phyloP scores from a whole-genome alignment of 2,329 filamentous ascomycete species.

The Neodidymelliopsis sp. region DNA sequence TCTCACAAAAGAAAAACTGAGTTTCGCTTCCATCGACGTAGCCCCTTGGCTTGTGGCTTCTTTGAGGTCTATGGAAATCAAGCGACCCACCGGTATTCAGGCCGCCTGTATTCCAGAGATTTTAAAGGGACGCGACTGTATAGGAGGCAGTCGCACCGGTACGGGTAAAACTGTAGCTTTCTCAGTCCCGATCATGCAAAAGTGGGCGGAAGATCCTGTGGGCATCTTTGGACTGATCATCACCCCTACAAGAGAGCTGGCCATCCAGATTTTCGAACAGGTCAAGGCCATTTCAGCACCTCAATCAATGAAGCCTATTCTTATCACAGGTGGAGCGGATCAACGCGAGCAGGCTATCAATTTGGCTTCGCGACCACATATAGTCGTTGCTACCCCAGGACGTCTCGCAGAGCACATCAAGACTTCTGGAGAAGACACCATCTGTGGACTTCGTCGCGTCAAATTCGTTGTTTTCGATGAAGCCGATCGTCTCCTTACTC shows the following conservation, averaged over 20 bases:
- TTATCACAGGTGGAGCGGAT: constrained; percentile 92
- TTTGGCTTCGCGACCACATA: constrained; percentile 80
- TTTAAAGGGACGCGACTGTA: constrained; percentile 85
- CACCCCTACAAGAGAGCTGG: constrained; percentile 79
- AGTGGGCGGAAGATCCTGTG: constrained; percentile 89
- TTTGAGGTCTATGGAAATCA: constrained; percentile 79
- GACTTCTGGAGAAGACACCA: constrained; percentile 89
- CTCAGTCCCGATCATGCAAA: constrained; percentile 90
- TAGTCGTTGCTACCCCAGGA: constrained; percentile 91
- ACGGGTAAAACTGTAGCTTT: constrained; percentile 98
- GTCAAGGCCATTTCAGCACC: constrained; percentile 90
- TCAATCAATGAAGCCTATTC: constrained; percentile 82
- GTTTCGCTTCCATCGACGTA: constrained; percentile 76
- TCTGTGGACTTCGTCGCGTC: constrained; percentile 79
- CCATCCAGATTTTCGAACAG: constrained; percentile 95
- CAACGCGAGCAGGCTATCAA: constrained; percentile 91
- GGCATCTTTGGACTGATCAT: constrained; percentile 90
- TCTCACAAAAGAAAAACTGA: constrained; percentile 56
- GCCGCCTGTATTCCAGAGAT: constrained; percentile 93
- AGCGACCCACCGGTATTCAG: constrained; percentile 89
- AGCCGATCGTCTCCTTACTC: constrained; percentile 85
- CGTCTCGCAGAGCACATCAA: constrained; percentile 92
- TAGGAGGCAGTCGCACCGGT: constrained; percentile 92
- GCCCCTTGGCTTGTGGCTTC: constrained; percentile 89
- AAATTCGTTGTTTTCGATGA: constrained; percentile 93